Evolutionary conservation across 306 rosid genomes (phyloP), one percentile per base, ranked within the genome.

Genomic region (Pyrus pyrifolia): DNA sequence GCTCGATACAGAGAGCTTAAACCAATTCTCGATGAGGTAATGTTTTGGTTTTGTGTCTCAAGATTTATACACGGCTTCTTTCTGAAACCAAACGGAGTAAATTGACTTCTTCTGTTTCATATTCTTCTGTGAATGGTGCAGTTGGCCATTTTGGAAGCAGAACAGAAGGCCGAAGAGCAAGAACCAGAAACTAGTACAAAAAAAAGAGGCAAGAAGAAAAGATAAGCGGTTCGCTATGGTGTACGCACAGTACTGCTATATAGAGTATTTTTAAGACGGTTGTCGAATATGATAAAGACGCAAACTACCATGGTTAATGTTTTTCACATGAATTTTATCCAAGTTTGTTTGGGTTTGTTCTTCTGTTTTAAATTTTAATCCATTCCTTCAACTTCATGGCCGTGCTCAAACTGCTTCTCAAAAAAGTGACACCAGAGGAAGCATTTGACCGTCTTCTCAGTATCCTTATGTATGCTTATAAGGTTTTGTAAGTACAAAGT

Each of bases 1-100:
- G 71, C 85, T 68, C 91, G 97, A 44, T 89, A 89, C 81, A 82
- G 86, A 83, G 98, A 95, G 86, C 97, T 95, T 66, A 95, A 92
- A 82, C 98, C 98, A 31, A 89, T 95, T 78, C 97, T 95, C 62
- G 98, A 95, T 6, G 97, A 95, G 98, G 97, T 95, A 88, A 82
- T 42, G 14, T 74, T 78, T 33, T 83, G 55, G 62, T n/a, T 73
- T 81, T 57, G 62, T 25, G 65, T 63, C 40, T 60, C 57, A 31
- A 65, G 62, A 33, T 38, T 68, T n/a, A 40, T 12, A 49, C 27
- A 61, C 12, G 25, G 7, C 21, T 2, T 23, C 11, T 38, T 68
- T 29, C 42, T 9, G 75, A 53, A 66, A 58, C 29, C 69, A n/a
- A 75, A 67, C 9, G 22, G n/a, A 27, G 14, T 62, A n/a, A 27